phyloP scores from a whole-genome alignment of 1,284 basidiomycete species.

The Exobasidium cylindrosporum region DNA sequence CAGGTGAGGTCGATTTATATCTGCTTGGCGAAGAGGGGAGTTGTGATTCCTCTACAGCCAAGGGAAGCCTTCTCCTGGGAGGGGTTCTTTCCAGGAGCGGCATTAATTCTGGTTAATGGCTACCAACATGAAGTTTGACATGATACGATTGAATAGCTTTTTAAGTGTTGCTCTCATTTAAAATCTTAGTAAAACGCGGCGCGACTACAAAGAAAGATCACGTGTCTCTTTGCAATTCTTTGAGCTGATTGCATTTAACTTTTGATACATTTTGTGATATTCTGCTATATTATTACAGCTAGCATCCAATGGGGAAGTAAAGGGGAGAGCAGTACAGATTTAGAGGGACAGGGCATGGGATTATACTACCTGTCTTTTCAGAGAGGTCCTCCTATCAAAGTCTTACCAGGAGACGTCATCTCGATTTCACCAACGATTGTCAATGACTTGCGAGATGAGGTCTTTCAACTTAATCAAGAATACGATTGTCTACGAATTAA shows the following conservation, averaged over 20 bases:
- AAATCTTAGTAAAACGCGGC: not conserved
- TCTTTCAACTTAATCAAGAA: slow-evolving; percentile 3
- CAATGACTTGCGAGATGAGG: slow-evolving; percentile 19
- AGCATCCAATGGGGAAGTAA: no score
- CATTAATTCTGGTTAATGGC: not conserved
- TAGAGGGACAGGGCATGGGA: slow-evolving; percentile 15
- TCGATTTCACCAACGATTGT: slow-evolving; percentile 6
- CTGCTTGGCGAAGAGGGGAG: not conserved
- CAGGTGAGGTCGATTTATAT: not conserved
- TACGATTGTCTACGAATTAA: not conserved
- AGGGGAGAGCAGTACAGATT: no score
- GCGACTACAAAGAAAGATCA: not conserved
- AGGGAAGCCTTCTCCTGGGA: not conserved
- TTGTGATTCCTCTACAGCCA: not conserved
- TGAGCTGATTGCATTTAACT: not conserved
- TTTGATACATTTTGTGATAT: not conserved
- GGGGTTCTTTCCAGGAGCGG: not conserved
- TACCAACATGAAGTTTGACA: not conserved
- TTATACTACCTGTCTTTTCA: slow-evolving; percentile 18
- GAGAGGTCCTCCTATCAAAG: slow-evolving; percentile 4
- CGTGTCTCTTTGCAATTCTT: not conserved
- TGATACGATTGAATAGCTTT: not conserved
- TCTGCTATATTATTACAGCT: no score
- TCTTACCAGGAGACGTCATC: not conserved
- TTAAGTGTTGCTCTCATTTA: slow-evolving; percentile 1